Evolutionary conservation across 2,329 filamentous ascomycete species (phyloP).

Genomic region (Fusarium luffae): DNA sequence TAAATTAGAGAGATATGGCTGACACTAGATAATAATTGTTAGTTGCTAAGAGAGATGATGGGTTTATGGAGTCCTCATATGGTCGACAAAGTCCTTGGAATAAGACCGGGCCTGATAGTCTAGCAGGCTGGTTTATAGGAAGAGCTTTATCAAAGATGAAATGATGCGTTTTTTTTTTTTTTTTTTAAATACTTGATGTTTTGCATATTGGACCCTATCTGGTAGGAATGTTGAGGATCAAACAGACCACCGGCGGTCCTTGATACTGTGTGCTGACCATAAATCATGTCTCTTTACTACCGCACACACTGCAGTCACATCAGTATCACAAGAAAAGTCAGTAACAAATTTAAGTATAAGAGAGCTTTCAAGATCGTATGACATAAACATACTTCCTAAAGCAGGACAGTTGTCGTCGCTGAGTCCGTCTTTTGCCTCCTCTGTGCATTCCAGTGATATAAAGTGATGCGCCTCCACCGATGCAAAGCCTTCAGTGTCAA

Average conservation of each 20-base stretch:
- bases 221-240: neutral
- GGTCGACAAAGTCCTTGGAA: neutral
- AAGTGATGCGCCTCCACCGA: slow-evolving; percentile 5
- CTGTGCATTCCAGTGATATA: slow-evolving; percentile 19
- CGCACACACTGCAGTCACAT: neutral
- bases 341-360: neutral
- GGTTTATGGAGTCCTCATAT: neutral
- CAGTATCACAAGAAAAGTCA: neutral
- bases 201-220: neutral
- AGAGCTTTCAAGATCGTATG: neutral
- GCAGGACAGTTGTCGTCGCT: neutral
- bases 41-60: neutral
- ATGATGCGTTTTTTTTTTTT: neutral
- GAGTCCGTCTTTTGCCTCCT: slow-evolving; percentile 18
- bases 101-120: neutral
- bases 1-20: neutral
- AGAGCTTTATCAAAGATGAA: neutral
- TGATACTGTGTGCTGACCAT: neutral
- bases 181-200: neutral
- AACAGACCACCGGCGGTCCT: neutral
- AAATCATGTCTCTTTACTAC: neutral
- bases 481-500: slow-evolving; percentile 5
- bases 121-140: neutral
- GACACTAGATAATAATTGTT: neutral
- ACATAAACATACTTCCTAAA: neutral